phyloP scores from a whole-genome alignment of 2,329 filamentous ascomycete genomes.

The Pseudogymnoascus sp. region DNA sequence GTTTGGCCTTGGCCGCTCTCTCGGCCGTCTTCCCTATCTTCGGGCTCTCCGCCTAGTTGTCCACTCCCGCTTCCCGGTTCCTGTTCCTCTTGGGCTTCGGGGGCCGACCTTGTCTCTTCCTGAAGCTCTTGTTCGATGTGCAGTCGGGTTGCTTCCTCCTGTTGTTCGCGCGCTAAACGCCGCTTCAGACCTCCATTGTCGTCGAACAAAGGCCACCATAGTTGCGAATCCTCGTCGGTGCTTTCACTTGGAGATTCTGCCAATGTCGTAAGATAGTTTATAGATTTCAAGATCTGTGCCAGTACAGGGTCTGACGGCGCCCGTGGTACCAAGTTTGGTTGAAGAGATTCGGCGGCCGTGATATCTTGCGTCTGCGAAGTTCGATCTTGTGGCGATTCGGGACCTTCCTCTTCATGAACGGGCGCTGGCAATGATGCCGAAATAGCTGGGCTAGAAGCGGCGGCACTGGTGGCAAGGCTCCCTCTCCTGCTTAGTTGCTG shows the following conservation, averaged over 20 bases:
- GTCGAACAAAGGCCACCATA: constrained; percentile 62
- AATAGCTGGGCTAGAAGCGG: constrained; percentile 75
- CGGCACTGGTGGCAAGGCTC: constrained; percentile 74
- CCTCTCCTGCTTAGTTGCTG: constrained; percentile 60
- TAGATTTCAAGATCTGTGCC: constrained; percentile 37
- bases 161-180: constrained; percentile 49
- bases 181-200: constrained; percentile 74
- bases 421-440: constrained; percentile 50
- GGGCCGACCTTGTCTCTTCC: constrained; percentile 40
- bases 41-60: constrained; percentile 85
- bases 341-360: constrained; percentile 7
- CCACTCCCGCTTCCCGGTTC: constrained; percentile 75
- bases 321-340: constrained; percentile 15
- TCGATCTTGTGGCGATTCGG: constrained; percentile 26
- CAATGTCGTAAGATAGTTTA: constrained; percentile 32
- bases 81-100: constrained; percentile 54
- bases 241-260: neutral
- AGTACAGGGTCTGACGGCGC: constrained; percentile 23
- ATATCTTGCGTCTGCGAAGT: constrained; percentile 12
- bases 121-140: constrained; percentile 48
- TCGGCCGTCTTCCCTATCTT: constrained; percentile 59
- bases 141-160: constrained; percentile 51
- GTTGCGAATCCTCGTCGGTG: constrained; percentile 23
- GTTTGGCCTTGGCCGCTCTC: constrained; percentile 35
- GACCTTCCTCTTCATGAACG: constrained; percentile 40